These are phyloP conservation scores for Pholiota molesta DNA, from an alignment of 768 basidiomycete species.

Conservation along the genomic window DNA sequence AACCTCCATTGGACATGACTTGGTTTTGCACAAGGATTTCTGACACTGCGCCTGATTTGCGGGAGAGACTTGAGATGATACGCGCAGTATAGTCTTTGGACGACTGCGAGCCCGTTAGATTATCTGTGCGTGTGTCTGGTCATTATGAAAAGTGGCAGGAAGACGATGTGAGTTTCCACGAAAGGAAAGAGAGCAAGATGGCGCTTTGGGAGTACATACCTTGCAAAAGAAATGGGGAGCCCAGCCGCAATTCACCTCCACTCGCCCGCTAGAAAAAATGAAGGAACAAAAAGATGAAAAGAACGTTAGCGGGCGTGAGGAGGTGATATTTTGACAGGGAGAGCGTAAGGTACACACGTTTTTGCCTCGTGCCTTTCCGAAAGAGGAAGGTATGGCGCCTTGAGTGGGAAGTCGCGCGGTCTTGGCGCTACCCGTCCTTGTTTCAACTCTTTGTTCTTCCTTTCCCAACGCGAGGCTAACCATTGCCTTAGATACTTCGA, in stretches of 20 bases:
- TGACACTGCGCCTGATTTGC: conserved; percentile 14
- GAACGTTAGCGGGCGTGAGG: conserved; percentile 31
- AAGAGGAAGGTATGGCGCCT: conserved; percentile 29
- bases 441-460: conserved; percentile 24
- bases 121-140: conserved; percentile 36
- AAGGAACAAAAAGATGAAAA: conserved; percentile 22
- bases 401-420: conserved; percentile 20
- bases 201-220: conserved; percentile 24
- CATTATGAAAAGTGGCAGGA: conserved; percentile 6
- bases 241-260: conserved; percentile 30
- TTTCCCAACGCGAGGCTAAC: conserved; percentile 49
- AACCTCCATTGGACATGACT: conserved; percentile 27
- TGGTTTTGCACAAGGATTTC: conserved; percentile 14
- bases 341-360: conserved; percentile 37
- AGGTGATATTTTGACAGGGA: conserved; percentile 27
- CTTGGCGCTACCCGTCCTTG: conserved; percentile 16
- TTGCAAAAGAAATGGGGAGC: conserved; percentile 44
- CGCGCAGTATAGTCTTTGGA: conserved; percentile 17
- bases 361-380: conserved; percentile 41
- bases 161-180: conserved; percentile 10
- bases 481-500: conserved; percentile 59
- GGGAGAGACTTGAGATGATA: conserved; percentile 1
- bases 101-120: conserved; percentile 34
- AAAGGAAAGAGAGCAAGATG: conserved; percentile 10
- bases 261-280: conserved; percentile 29